These are phyloP conservation scores for Clavaria fumosa DNA, from an alignment of 768 basidiomycete genomes.

Conservation along the genomic window DNA sequence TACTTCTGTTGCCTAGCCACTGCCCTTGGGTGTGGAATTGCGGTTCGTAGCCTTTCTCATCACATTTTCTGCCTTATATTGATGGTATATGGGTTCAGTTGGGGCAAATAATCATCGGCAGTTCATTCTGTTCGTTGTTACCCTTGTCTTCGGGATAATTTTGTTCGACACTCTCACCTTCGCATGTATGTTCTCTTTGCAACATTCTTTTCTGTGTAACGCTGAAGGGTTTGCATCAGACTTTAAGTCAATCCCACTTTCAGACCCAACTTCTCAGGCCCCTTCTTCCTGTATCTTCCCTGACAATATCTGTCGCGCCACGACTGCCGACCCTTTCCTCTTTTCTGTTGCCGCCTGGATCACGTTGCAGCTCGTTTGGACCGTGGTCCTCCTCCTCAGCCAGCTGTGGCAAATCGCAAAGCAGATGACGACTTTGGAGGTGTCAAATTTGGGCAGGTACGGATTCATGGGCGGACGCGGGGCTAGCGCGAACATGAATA, in stretches of 20 bases:
- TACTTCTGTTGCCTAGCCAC: constrained; percentile 36
- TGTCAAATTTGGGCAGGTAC: constrained; percentile 86
- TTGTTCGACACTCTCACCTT: constrained; percentile 77
- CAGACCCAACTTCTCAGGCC: too few species aligned
- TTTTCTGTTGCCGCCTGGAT: constrained; percentile 73
- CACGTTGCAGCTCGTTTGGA: constrained; percentile 93
- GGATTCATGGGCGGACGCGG: constrained; percentile 95
- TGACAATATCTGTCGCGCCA: constrained; percentile 49
- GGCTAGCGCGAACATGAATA: constrained; percentile 41
- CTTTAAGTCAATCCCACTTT: constrained; percentile 21
- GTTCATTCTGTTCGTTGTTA: constrained; percentile 83
- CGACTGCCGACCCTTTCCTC: constrained; percentile 68
- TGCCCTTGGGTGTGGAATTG: constrained; percentile 99
- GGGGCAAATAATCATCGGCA: constrained; percentile 91
- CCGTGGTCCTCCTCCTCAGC: constrained; percentile 65
- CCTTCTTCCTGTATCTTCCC: constrained; percentile 60
- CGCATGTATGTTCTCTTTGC: constrained; percentile 41
- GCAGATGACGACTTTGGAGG: constrained; percentile 94
- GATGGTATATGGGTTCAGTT: too few species aligned
- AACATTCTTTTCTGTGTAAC: constrained; percentile 1
- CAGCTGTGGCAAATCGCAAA: constrained; percentile 87
- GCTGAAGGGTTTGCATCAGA: constrained; percentile 39
- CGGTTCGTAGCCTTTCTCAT: constrained; percentile 44
- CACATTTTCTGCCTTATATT: too few species aligned
- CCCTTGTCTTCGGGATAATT: constrained; percentile 67